phyloP scores from a whole-genome alignment of 1,139 yeast genomes.

The Pichia terricola region DNA sequence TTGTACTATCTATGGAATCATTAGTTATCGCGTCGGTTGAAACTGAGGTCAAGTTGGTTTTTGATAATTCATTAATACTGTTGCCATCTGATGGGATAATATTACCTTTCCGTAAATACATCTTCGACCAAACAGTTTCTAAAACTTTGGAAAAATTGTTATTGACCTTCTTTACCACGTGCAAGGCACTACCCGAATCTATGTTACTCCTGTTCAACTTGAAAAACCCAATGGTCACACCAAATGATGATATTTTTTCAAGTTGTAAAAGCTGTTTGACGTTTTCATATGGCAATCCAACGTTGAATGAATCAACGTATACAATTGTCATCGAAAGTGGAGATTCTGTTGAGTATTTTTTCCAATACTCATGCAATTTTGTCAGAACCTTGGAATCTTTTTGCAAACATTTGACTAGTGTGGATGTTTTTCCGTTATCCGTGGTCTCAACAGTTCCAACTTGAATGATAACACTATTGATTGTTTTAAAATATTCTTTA shows the following conservation, averaged over 20 bases:
- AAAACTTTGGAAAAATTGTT: constrained; percentile 4
- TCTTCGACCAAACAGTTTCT: constrained; percentile 5
- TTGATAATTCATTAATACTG: neutral
- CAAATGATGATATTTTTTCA: neutral
- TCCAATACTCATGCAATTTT: constrained; percentile 32
- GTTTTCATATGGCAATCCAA: constrained; percentile 1
- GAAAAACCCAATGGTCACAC: constrained; percentile 8
- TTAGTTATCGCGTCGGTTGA: no score
- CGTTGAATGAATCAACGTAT: constrained; percentile 9
- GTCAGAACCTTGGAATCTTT: constrained; percentile 31
- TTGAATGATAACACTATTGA: constrained; percentile 37
- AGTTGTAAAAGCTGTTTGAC: constrained; percentile 5
- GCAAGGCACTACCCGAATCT: neutral
- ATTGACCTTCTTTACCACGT: constrained; percentile 1
- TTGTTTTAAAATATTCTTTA: constrained; percentile 30
- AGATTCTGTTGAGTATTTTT: constrained; percentile 28
- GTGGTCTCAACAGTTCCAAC: constrained; percentile 30
- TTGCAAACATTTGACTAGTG: constrained; percentile 17
- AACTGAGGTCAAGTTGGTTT: neutral
- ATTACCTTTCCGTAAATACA: neutral
- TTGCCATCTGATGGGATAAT: neutral
- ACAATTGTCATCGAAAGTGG: constrained; percentile 14
- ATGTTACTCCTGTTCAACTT: neutral
- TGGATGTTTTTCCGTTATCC: constrained; percentile 23
- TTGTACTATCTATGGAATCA: no score